A percentile compares a stretch with the other conserved stretches of the same genome.
Evolutionary conservation across 192 early-diverging fungal species (phyloP).

Genomic region (Backusella australiensis): DNA sequence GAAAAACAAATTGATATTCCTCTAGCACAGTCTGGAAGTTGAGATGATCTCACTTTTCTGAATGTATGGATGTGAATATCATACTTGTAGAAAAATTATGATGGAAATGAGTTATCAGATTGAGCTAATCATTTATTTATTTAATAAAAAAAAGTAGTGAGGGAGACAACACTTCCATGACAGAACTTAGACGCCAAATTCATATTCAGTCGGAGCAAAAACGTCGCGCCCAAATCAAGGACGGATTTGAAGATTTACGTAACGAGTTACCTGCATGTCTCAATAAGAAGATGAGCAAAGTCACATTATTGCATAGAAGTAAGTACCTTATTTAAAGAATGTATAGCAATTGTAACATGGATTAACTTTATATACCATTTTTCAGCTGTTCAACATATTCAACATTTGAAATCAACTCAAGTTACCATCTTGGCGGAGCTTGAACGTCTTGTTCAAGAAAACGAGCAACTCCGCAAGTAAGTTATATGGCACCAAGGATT

Average conservation of each 20-base stretch:
- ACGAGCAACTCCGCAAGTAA: conserved; percentile 39
- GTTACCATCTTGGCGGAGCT: conserved; percentile 35
- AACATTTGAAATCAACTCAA: conserved; percentile 41
- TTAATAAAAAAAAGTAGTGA: neutral
- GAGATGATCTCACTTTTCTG: neutral
- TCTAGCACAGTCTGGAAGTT: neutral
- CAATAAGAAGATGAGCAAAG: conserved; percentile 43
- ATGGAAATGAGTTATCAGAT: neutral
- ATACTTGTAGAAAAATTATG: neutral
- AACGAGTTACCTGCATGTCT: conserved; percentile 29
- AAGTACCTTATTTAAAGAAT: conserved; percentile 11
- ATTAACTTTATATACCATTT: neutral
- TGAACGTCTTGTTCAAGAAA: conserved; percentile 37
- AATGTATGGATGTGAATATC: neutral
- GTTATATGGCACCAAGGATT: neutral
- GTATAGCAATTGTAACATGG: neutral
- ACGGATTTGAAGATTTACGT: conserved; percentile 42
- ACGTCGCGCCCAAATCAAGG: conserved; percentile 42
- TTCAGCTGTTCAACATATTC: conserved; percentile 43
- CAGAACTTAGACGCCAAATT: conserved; percentile 39
- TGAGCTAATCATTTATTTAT: neutral
- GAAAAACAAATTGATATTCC: neutral
- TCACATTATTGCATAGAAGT: conserved; percentile 35
- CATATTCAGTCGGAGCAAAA: conserved; percentile 44
- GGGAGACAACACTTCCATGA: neutral